Percentiles rank a stretch among this genome's conserved stretches.
phyloP scores from a whole-genome alignment of 495 filamentous ascomycete genomes.

The Aspergillus campestris region DNA sequence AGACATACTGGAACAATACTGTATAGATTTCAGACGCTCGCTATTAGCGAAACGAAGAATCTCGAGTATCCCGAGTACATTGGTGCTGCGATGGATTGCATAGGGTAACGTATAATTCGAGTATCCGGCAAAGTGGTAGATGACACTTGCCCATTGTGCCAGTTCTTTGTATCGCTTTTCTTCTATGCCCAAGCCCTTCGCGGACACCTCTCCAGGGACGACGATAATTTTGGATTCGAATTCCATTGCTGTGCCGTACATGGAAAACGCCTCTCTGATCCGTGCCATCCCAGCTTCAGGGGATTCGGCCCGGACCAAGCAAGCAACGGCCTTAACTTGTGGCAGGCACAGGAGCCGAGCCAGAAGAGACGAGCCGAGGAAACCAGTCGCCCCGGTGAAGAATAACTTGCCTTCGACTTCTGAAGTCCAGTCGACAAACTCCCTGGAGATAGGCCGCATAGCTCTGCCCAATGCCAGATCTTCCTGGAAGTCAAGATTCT shows the following conservation, averaged over 20 bases:
- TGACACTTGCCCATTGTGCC: constrained; percentile 8
- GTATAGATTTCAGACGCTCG: constrained; percentile 4
- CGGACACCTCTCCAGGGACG: constrained; percentile 1
- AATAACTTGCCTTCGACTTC: constrained; percentile 7
- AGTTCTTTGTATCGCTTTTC: neutral
- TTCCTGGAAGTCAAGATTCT: neutral
- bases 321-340: constrained; percentile 5
- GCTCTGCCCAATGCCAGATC: constrained; percentile 1
- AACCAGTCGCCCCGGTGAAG: constrained; percentile 9
- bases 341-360: neutral
- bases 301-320: constrained; percentile 3
- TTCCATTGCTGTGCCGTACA: neutral
- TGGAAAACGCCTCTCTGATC: neutral
- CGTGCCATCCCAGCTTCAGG: neutral
- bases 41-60: constrained; percentile 5
- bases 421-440: neutral
- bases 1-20: constrained; percentile 12
- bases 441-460: neutral
- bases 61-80: constrained; percentile 6
- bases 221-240: constrained; percentile 3
- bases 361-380: constrained; percentile 6
- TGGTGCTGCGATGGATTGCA: constrained; percentile 7
- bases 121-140: constrained; percentile 11
- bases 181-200: constrained; percentile 1
- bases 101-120: constrained; percentile 11